phyloP scores from a whole-genome alignment of 768 basidiomycete species.

The Pleurotus giganteus region DNA sequence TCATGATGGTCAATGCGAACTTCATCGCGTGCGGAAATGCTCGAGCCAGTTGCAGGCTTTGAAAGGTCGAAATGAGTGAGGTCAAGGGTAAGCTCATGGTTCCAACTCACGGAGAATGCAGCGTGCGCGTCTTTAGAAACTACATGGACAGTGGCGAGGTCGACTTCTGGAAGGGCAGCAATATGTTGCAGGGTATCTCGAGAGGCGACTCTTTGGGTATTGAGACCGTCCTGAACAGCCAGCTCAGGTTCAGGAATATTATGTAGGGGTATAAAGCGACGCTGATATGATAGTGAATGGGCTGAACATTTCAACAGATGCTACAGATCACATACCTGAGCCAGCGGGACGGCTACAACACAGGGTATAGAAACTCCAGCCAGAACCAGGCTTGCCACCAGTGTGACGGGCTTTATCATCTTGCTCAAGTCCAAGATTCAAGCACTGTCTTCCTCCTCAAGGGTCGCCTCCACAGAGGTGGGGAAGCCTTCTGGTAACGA shows the following conservation, averaged over 20 bases:
- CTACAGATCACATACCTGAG: neutral
- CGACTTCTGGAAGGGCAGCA: neutral
- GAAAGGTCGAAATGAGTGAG: neutral
- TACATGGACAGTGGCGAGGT: neutral
- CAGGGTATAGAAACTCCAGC: neutral
- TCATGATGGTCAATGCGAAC: neutral
- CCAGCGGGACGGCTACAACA: neutral
- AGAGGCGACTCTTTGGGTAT: neutral
- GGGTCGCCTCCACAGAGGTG: neutral
- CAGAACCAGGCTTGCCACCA: neutral
- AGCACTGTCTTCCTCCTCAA: neutral
- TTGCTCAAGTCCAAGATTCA: neutral
- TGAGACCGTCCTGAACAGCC: neutral
- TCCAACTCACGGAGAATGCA: neutral
- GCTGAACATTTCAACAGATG: too few relatives aligned
- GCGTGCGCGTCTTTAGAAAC: neutral
- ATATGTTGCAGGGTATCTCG: neutral
- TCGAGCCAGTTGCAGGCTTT: neutral
- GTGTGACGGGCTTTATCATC: neutral
- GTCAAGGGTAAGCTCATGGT: neutral
- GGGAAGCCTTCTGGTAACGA: neutral
- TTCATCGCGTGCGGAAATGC: neutral
- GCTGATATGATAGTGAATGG: neutral
- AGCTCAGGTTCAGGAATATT: neutral
- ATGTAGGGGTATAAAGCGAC: neutral